A percentile compares a stretch with the other conserved stretches of the same genome.
Conservation (phyloP, 768 basidiomycete genomes). For the Sarcomyxa edulis region DNA sequence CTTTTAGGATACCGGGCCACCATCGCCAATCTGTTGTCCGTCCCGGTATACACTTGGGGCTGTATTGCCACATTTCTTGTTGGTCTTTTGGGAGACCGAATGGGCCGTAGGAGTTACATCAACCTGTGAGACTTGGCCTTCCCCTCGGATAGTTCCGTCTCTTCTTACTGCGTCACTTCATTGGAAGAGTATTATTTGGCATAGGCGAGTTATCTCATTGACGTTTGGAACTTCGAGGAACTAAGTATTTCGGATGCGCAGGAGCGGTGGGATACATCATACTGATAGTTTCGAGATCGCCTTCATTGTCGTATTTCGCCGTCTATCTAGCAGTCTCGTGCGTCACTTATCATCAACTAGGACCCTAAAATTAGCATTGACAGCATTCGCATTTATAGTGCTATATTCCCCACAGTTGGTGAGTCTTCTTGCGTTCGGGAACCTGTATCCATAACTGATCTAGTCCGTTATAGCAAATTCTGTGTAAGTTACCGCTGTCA, state of each 20-base stretch:
- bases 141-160: not conserved
- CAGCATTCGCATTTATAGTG: conserved; percentile 22
- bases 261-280: conserved; percentile 63
- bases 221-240: not conserved
- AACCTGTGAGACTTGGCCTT: conserved; percentile 45
- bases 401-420: conserved; percentile 50
- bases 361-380: too few relatives aligned
- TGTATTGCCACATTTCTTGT: conserved; percentile 60
- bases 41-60: conserved; percentile 73
- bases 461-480: conserved; percentile 32
- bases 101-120: conserved; percentile 50
- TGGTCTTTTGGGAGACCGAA: conserved; percentile 58
- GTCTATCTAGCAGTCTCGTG: conserved; percentile 67
- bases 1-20: conserved; percentile 54
- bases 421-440: conserved; percentile 15
- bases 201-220: conserved; percentile 14
- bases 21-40: conserved; percentile 66
- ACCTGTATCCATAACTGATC: not conserved
- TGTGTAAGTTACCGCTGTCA: conserved; percentile 32
- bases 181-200: conserved; percentile 23
- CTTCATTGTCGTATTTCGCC: conserved; percentile 69
- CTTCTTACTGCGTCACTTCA: not conserved
- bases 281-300: conserved; percentile 50
- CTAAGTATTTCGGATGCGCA: conserved; percentile 5
- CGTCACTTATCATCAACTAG: conserved; percentile 20